Evolutionary conservation across 2,329 filamentous ascomycete genomes (phyloP), one percentile per base, ranked within the genome.

Genomic region (Tothia fuscella): DNA sequence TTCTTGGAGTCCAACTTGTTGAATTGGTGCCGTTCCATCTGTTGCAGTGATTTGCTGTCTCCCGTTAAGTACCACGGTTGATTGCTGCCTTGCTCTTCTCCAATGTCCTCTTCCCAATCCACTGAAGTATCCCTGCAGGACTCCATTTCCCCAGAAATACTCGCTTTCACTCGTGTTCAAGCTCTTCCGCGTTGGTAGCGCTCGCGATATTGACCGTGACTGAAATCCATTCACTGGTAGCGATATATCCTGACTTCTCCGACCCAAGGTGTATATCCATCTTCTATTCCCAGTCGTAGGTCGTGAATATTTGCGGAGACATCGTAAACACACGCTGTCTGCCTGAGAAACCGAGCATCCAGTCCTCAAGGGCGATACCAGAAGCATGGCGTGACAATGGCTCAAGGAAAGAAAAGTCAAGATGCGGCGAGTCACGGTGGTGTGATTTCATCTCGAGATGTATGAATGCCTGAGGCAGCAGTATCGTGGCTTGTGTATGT

Each of bases 81-180:
- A 41, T 24, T 46, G 42, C 43, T 30, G 35, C 16, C 26, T 29
- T 29, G 24, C 6, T 20, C 32, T 30, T 24, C 34, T 24, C 17
- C 19, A 19, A 13, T 41, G 19, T 16, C 16, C 22, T 36, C 35
- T 25, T 12, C 13, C 30, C 19, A 19, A 22, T 14, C 36, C 28
- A 6, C 31, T 2, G 14, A 46, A 1, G 22, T 46, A n/a, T n/a
- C n/a, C 35, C 10, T 41, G 28, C 21, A 46, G n/a, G 2, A 37
- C 20, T 6, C 26, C 30, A 41, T 46, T 46, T 9, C 43, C 28
- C 44, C 33, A 46, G 29, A 46, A 46, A 32, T 40, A 46, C 6
- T 47, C 35, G 13, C 20, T 19, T 26, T 29, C 38, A 17, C n/a
- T n/a, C n/a, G n/a, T n/a, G n/a, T n/a, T n/a, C n/a, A n/a, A n/a